These are phyloP conservation scores for Lunularia cruciata DNA, from an alignment of 225 moss, liverwort and hornwort genomes.

Conservation along the genomic window DNA sequence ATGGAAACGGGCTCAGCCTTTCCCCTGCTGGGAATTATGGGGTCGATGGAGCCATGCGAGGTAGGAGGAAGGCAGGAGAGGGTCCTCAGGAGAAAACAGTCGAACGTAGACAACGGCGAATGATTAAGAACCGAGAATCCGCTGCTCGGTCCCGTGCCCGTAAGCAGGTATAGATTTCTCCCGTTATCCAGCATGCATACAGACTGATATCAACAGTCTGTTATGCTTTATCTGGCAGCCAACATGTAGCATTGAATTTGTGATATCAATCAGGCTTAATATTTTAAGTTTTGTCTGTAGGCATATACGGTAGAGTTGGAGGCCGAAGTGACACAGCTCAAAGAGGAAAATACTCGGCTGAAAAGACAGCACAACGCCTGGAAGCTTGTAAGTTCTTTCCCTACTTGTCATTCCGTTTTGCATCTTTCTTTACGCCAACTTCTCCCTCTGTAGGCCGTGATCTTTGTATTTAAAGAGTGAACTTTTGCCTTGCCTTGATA, in stretches of 20 bases:
- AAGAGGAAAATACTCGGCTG: constrained; percentile 79
- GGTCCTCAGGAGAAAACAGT: constrained; percentile 89
- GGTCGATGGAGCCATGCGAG: constrained; percentile 66
- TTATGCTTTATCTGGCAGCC: background rate
- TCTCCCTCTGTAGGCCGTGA: too few relatives aligned
- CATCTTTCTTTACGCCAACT: background rate
- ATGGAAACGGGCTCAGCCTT: constrained; percentile 65
- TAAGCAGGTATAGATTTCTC: constrained; percentile 64
- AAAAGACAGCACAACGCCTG: constrained; percentile 76
- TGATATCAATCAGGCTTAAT: too few relatives aligned
- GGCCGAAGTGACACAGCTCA: constrained; percentile 87
- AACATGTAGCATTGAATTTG: too few relatives aligned
- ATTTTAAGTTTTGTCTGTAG: constrained; percentile 33
- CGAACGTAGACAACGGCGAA: constrained; percentile 85
- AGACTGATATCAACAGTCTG: too few relatives aligned
- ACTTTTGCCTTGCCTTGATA: too few relatives aligned
- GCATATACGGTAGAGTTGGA: constrained; percentile 94
- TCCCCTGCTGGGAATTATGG: constrained; percentile 67
- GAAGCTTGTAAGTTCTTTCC: constrained; percentile 63
- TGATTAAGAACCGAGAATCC: constrained; percentile 98
- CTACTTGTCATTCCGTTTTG: constrained; percentile 35
- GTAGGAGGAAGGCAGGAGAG: constrained; percentile 77
- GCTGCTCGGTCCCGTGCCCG: constrained; percentile 94
- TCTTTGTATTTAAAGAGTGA: too few relatives aligned
- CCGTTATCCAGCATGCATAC: too few relatives aligned